Conservation (phyloP, 2,329 filamentous ascomycete genomes). For the Penicillium sp. region DNA sequence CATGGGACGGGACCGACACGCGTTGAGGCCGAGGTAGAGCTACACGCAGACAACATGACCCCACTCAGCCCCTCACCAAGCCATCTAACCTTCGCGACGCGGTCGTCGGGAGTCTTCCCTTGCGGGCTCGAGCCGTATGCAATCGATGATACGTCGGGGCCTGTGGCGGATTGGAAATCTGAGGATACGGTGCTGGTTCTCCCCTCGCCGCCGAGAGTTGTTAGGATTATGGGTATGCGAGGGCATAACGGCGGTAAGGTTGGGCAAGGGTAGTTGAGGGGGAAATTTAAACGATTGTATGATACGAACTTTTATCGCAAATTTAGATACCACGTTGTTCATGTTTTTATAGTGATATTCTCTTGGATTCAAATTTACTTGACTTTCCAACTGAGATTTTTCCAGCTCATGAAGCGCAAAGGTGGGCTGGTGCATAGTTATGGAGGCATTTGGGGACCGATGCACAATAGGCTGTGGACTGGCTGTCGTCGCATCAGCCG, state of each 20-base stretch:
- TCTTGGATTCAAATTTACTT: neutral
- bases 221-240: neutral
- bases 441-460: too few species aligned
- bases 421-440: too few species aligned
- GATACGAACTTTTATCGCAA: neutral
- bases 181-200: conserved; percentile 15
- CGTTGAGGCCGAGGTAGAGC: neutral
- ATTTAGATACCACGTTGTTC: neutral
- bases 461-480: too few species aligned
- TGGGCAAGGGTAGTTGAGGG: neutral
- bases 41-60: neutral
- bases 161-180: conserved; percentile 1
- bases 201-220: conserved; percentile 13
- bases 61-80: conserved; percentile 5
- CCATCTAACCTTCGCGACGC: conserved; percentile 7
- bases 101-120: conserved; percentile 9
- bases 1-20: neutral
- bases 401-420: too few species aligned
- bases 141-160: neutral
- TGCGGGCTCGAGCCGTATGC: conserved; percentile 10
- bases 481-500: too few species aligned
- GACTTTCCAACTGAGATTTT: too few species aligned
- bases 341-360: neutral
- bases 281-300: neutral
- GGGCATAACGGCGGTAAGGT: neutral